These are phyloP conservation scores for Syzygium grande DNA, from an alignment of 345 rosid genomes.

Conservation along the genomic window DNA sequence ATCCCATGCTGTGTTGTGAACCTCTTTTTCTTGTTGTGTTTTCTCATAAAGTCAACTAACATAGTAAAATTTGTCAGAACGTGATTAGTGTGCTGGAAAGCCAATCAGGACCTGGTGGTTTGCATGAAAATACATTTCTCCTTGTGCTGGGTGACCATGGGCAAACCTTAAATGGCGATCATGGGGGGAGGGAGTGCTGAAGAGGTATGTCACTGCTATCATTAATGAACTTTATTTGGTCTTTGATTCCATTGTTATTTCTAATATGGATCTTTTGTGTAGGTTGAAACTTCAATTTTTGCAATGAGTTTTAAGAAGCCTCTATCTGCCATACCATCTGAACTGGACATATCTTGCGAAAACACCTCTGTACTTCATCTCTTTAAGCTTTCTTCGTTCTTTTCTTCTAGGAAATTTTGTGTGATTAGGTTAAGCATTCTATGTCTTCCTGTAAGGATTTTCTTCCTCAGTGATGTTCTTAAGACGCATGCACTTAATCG, in stretches of 20 bases:
- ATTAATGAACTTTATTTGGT: background rate
- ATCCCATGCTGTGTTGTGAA: background rate
- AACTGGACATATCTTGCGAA: constrained; percentile 60
- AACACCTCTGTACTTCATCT: constrained; percentile 32
- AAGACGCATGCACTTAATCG: background rate
- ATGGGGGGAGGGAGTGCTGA: constrained; percentile 94
- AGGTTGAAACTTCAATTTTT: constrained; percentile 92
- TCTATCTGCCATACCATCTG: constrained; percentile 43
- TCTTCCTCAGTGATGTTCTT: background rate
- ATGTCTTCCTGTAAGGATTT: background rate
- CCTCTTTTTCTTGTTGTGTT: background rate
- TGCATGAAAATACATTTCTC: constrained; percentile 78
- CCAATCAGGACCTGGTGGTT: constrained; percentile 69
- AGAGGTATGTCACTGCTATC: constrained; percentile 40
- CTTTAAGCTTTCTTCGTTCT: background rate
- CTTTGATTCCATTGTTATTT: background rate
- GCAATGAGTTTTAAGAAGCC: constrained; percentile 79
- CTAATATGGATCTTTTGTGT: constrained; percentile 16
- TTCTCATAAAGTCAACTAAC: background rate
- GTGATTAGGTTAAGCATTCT: background rate
- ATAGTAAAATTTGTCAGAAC: constrained; percentile 28
- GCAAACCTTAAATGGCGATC: constrained; percentile 95
- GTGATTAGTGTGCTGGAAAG: constrained; percentile 48
- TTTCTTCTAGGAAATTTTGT: background rate
- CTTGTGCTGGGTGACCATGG: constrained; percentile 99